A percentile compares a stretch with the other conserved stretches of the same genome.
Evolutionary conservation across 2,329 filamentous ascomycete species (phyloP).

Genomic region (Mollisia scopiformis): DNA sequence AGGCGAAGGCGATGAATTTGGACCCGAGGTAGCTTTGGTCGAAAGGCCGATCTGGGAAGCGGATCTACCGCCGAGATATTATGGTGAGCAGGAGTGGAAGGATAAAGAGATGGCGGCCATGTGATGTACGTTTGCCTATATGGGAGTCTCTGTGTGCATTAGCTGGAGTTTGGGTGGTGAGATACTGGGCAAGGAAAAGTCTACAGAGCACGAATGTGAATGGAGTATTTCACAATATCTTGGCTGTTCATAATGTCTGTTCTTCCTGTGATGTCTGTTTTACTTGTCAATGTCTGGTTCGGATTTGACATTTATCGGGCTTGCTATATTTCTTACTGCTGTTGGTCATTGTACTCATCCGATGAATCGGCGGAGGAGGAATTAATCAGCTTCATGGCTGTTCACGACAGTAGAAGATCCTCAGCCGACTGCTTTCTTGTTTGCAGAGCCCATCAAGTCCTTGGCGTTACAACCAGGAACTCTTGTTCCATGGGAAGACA

Average conservation of each 20-base stretch:
- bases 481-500: no score
- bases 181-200: background rate
- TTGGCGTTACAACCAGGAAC: no score
- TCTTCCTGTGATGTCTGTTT: no score
- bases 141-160: background rate
- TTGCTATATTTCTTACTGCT: no score
- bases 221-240: background rate
- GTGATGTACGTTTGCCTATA: background rate
- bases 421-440: no score
- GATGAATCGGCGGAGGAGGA: no score
- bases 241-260: background rate
- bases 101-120: constrained; percentile 14
- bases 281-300: no score
- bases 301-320: no score
- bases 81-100: constrained; percentile 55
- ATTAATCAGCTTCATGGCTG: no score
- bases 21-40: constrained; percentile 83
- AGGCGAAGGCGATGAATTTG: constrained; percentile 30
- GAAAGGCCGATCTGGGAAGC: constrained; percentile 86
- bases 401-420: no score
- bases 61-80: constrained; percentile 73
- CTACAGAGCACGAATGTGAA: background rate
- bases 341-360: no score
- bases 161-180: background rate
- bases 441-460: no score